Base-by-base conservation (phyloP, 139 green algal genomes). In the Pseudopediastrum boryanum region DNA sequence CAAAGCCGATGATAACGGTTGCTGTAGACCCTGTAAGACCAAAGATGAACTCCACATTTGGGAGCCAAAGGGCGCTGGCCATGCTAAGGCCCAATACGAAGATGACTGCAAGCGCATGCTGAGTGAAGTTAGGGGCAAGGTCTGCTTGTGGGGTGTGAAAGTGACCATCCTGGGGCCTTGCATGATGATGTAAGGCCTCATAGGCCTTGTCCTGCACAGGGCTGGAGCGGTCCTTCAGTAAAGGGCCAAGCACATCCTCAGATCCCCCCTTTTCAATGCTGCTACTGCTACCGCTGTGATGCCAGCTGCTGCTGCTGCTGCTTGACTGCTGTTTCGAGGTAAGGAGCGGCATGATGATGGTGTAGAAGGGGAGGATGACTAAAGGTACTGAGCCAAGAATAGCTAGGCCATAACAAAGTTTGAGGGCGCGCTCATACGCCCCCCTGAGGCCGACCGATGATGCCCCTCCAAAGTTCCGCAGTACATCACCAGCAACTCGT, bases 41-140 rank as follows among this genome's bases (percentile, higher is more conserved):
- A 79, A 96, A 94, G 61, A 96, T 94, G 78, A 94, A 93, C 83
- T 95, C 92, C 2, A 96, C 85, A 70, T 96, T 96, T 35, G 92
- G 92, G 39, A 96, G 61, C 78, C 87, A 87, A 25, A 94, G 59
- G 9, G 90, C 90, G 25, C 73, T 79, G 0, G 77, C 79, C 51
- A 89, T 78, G 4, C 78, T 72, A 5, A 82, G 19, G 29, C 86
- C 83, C 62, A 90, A 65, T 51, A 88, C 80, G 16, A 85, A 2
- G 13, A 75, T 3, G 59, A 85, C 81, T 5, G 88, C 75, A 5
- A 84, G 10, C 0, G 58, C 58, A 38, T 90, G 86, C 70, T 87
- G 71, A 1, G 13, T 10, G 52, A 78, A 78, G 16, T n/a, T 36
- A 6, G 29, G 61, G 5, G 9, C 5, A 6, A 70, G 12, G 33